A percentile compares a stretch with the other conserved stretches of the same genome.
phyloP scores from a whole-genome alignment of 495 filamentous ascomycete species.

The Podospora conica region DNA sequence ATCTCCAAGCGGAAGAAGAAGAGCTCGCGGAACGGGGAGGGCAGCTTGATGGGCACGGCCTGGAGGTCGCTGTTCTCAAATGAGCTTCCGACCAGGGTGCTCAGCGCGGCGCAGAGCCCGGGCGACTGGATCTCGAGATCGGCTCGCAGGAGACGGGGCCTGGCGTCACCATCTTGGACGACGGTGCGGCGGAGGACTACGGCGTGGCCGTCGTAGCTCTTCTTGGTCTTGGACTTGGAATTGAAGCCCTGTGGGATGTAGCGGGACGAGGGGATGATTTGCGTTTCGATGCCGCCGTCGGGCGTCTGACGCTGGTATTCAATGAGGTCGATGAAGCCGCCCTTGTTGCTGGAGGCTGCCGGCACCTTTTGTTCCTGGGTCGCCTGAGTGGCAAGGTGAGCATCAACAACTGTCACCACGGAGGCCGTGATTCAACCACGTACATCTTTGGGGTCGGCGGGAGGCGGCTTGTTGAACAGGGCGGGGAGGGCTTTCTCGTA shows the following conservation, averaged over 20 bases:
- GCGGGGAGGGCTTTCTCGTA: no score
- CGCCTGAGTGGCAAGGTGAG: neutral
- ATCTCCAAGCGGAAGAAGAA: neutral
- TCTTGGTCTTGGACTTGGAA: neutral
- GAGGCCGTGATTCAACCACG: no score
- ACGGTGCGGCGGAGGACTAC: neutral
- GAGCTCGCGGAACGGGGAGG: neutral
- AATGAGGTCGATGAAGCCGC: slow-evolving; percentile 1
- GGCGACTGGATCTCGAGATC: slow-evolving; percentile 5
- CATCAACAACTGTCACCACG: no score
- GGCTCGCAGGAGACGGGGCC: neutral
- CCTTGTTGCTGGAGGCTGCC: neutral
- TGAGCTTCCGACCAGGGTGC: neutral
- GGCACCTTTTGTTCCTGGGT: neutral
- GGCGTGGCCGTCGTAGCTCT: neutral
- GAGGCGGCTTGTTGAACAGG: no score
- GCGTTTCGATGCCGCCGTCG: neutral
- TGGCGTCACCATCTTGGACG: neutral
- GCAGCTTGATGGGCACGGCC: neutral
- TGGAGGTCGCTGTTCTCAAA: neutral
- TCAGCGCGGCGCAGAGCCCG: neutral
- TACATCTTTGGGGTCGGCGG: no score
- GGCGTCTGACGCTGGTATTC: neutral
- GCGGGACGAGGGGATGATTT: neutral
- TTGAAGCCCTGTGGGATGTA: neutral